A percentile compares a stretch with the other conserved stretches of the same genome.
Evolutionary conservation across 257 asterid genomes (phyloP).

Genomic region (Capsicum chinense): DNA sequence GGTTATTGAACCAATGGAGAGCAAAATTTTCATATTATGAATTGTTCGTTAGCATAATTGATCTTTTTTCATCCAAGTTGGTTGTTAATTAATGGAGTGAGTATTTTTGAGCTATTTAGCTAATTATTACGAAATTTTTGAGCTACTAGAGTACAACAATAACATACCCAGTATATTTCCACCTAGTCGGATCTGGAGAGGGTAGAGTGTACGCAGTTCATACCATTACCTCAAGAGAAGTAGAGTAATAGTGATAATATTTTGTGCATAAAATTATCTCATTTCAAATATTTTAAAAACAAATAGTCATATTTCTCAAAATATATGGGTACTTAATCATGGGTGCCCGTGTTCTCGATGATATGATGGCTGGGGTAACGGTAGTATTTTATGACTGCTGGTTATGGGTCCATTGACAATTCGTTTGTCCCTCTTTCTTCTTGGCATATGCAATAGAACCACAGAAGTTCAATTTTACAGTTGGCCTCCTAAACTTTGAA

Average conservation of each 20-base stretch:
- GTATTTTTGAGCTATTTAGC: neutral
- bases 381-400: neutral
- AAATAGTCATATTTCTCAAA: neutral
- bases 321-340: neutral
- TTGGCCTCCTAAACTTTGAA: neutral
- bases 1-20: neutral
- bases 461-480: neutral
- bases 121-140: too few species aligned
- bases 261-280: neutral
- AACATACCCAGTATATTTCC: too few species aligned
- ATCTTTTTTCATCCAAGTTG: neutral
- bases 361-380: neutral
- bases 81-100: too few species aligned
- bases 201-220: too few species aligned
- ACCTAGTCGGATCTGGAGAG: too few species aligned
- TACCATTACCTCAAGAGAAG: too few species aligned
- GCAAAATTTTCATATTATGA: neutral
- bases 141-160: too few species aligned
- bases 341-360: neutral
- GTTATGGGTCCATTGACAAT: constrained; percentile 3
- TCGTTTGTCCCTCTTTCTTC: neutral
- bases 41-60: neutral
- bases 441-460: neutral
- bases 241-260: too few species aligned
- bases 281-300: neutral